These are phyloP conservation scores for Suillus cothurnatus DNA, from an alignment of 768 basidiomycete genomes.

Conservation along the genomic window DNA sequence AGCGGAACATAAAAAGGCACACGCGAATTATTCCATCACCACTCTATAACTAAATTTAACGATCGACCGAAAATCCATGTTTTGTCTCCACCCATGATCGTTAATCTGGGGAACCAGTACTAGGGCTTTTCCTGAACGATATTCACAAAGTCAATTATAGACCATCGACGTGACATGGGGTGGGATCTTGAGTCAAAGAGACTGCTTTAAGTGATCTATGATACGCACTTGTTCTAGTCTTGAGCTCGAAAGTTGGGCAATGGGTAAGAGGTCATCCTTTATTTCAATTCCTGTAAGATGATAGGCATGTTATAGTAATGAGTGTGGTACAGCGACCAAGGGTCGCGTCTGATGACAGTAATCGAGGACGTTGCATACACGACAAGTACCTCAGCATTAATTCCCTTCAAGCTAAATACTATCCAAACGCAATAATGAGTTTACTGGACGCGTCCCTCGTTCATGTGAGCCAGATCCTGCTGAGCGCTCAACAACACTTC, in stretches of 20 bases:
- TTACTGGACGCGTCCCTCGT: slow-evolving; percentile 2
- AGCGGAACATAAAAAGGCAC: background rate
- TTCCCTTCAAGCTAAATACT: background rate
- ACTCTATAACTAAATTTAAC: background rate
- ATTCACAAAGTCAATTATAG: background rate
- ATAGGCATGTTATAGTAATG: background rate
- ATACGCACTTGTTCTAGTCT: background rate
- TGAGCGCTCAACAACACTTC: slow-evolving; percentile 2
- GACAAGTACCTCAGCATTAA: background rate
- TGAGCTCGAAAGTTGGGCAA: background rate
- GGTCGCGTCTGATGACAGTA: background rate
- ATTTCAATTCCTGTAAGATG: background rate
- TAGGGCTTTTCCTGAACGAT: background rate
- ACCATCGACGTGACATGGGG: background rate
- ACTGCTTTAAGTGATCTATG: background rate
- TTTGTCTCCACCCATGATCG: background rate
- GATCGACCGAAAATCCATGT: background rate
- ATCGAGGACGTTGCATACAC: background rate
- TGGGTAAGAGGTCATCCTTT: background rate
- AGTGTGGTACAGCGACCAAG: background rate
- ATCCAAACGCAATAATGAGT: background rate
- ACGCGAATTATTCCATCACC: too few relatives aligned
- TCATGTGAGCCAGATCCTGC: slow-evolving; percentile 5
- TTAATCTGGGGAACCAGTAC: background rate
- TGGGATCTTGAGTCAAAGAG: background rate